phyloP scores from a whole-genome alignment of 2,329 filamentous ascomycete species.

The Dothistroma pini region DNA sequence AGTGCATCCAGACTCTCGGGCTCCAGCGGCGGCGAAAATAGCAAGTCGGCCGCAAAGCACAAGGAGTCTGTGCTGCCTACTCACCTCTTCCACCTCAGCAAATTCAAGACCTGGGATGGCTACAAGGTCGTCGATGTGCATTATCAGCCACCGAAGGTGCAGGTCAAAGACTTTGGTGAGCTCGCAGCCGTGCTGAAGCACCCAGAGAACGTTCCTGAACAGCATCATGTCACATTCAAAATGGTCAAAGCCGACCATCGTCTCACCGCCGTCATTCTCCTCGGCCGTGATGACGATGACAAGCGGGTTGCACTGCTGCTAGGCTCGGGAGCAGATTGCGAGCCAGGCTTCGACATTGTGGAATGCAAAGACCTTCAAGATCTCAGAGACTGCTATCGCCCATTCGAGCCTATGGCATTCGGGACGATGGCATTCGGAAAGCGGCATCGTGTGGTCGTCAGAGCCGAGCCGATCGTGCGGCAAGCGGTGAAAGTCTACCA shows the following conservation, averaged over 20 bases:
- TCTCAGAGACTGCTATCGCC: conserved; percentile 3
- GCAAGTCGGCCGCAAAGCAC: background rate
- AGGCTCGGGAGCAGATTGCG: conserved; percentile 1
- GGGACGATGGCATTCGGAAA: conserved; percentile 11
- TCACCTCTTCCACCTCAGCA: conserved; percentile 10
- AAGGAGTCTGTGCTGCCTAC: background rate
- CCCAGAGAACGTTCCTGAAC: conserved; percentile 2
- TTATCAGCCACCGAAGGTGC: conserved; percentile 6
- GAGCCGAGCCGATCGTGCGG: conserved; percentile 3
- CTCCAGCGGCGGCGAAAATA: background rate
- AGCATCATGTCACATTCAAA: conserved; percentile 5
- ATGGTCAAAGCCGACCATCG: conserved; percentile 7
- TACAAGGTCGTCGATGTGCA: conserved; percentile 9
- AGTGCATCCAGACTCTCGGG: background rate
- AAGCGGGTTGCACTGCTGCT: conserved; percentile 6
- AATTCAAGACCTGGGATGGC: conserved; percentile 8
- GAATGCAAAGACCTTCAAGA: conserved; percentile 1
- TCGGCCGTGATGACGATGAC: conserved; percentile 2
- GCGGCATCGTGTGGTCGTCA: conserved; percentile 6
- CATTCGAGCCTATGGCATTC: conserved; percentile 9
- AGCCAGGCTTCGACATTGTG: conserved; percentile 12
- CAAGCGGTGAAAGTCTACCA: conserved; percentile 4
- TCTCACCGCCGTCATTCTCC: conserved; percentile 7
- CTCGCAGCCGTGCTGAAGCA: conserved; percentile 3
- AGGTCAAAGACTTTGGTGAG: conserved; percentile 1